Evolutionary conservation across 2,329 filamentous ascomycete genomes (phyloP).

Genomic region (Aspergillus sp.): DNA sequence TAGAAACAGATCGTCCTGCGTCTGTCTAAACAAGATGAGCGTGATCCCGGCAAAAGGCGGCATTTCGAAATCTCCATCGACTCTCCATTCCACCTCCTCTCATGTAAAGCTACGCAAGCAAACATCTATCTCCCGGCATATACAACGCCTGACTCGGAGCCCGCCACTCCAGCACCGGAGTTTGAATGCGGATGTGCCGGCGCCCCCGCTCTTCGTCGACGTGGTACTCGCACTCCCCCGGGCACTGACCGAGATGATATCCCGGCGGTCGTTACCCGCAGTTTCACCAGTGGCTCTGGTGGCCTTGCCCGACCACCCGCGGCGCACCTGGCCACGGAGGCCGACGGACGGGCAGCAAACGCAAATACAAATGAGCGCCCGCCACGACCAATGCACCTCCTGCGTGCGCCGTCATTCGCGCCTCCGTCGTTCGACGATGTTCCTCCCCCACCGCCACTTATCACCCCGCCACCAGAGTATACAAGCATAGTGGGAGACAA

Average conservation of each 20-base stretch:
- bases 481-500: constrained; percentile 70
- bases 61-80: constrained; percentile 97
- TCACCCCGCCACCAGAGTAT: constrained; percentile 84
- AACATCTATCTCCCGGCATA: constrained; percentile 87
- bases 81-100: constrained; percentile 89
- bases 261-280: constrained; percentile 28
- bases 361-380: constrained; percentile 17
- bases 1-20: constrained; percentile 77
- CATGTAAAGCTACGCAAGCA: constrained; percentile 87
- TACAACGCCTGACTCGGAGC: constrained; percentile 55
- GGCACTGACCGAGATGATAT: constrained; percentile 32
- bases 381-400: constrained; percentile 75
- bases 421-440: constrained; percentile 86
- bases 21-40: constrained; percentile 77
- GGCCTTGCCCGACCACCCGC: constrained; percentile 47
- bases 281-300: constrained; percentile 41
- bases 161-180: constrained; percentile 54
- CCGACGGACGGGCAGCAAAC: constrained; percentile 39
- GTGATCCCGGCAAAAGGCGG: constrained; percentile 74
- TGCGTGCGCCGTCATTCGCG: constrained; percentile 81
- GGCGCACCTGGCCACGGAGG: constrained; percentile 52
- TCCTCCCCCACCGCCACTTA: constrained; percentile 67
- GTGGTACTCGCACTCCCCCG: constrained; percentile 24
- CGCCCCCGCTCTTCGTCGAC: constrained; percentile 50
- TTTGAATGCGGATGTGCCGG: constrained; percentile 68